A percentile compares a stretch with the other conserved stretches of the same genome.
phyloP scores from a whole-genome alignment of 2,329 filamentous ascomycete genomes.

The Aspergillus unguis region DNA sequence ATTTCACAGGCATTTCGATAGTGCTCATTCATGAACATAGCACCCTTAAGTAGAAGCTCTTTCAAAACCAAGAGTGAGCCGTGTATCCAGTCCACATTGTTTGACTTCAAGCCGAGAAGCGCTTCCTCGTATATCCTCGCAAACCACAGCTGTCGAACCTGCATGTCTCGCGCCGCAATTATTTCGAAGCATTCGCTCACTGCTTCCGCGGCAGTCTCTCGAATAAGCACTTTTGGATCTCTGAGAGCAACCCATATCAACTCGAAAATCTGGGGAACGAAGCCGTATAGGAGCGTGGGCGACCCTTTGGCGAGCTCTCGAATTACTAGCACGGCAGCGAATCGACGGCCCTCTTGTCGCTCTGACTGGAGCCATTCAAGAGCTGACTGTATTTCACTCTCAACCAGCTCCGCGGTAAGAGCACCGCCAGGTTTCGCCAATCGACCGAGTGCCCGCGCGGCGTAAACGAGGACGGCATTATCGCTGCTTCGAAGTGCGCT shows the following conservation, averaged over 20 bases:
- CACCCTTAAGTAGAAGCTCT: slow-evolving; percentile 87
- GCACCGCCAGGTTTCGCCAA: slow-evolving; percentile 90
- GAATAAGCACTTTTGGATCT: slow-evolving; percentile 85
- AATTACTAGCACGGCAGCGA: slow-evolving; percentile 86
- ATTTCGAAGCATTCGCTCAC: slow-evolving; percentile 96
- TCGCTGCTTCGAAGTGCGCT: slow-evolving; percentile 87
- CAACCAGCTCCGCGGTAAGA: slow-evolving; percentile 89
- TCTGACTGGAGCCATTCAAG: slow-evolving; percentile 97
- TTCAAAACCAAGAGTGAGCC: slow-evolving; percentile 91
- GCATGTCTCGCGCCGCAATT: slow-evolving; percentile 85
- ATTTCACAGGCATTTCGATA: slow-evolving; percentile 92
- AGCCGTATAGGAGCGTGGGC: slow-evolving; percentile 91
- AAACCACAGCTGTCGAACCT: slow-evolving; percentile 85
- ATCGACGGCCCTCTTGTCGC: slow-evolving; percentile 85
- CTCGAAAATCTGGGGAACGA: slow-evolving; percentile 91
- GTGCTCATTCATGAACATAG: slow-evolving; percentile 98
- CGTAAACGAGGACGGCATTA: slow-evolving; percentile 82
- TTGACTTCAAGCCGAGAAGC: slow-evolving; percentile 71
- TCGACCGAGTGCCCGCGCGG: slow-evolving; percentile 82
- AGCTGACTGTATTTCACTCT: slow-evolving; percentile 93
- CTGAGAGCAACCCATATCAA: slow-evolving; percentile 93
- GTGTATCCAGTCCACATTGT: slow-evolving; percentile 83
- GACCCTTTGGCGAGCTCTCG: slow-evolving; percentile 89
- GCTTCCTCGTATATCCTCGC: slow-evolving; percentile 86
- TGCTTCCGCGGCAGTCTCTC: slow-evolving; percentile 86